A percentile compares a stretch with the other conserved stretches of the same genome.
These are phyloP conservation scores for Exutisphaerella laricina DNA, from an alignment of 2,329 filamentous ascomycete species.

Conservation along the genomic window DNA sequence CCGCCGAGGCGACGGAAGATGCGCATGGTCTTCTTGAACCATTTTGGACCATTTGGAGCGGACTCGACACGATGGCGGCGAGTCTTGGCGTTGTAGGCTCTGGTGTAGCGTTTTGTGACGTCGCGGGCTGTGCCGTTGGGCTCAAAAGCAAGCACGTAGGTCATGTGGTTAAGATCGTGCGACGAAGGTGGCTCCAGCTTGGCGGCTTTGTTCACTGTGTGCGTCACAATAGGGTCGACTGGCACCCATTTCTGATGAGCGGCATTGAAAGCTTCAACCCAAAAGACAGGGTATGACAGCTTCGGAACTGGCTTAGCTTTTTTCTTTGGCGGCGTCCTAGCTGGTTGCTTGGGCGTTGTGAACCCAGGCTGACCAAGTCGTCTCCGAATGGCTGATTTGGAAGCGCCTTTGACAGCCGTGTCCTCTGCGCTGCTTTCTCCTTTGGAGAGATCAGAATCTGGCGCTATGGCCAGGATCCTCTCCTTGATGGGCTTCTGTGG, in stretches of 20 bases:
- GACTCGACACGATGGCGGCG: slow-evolving; percentile 72
- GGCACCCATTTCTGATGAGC: slow-evolving; percentile 88
- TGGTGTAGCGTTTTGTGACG: slow-evolving; percentile 81
- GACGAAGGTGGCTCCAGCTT: slow-evolving; percentile 77
- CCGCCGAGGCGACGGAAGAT: slow-evolving; percentile 35
- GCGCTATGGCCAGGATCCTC: slow-evolving; percentile 32
- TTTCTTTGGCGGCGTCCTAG: slow-evolving; percentile 20
- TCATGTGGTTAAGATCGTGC: slow-evolving; percentile 69
- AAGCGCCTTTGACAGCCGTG: slow-evolving; percentile 17
- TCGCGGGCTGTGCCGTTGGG: slow-evolving; percentile 72
- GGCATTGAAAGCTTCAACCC: slow-evolving; percentile 86
- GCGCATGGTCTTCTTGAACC: slow-evolving; percentile 50
- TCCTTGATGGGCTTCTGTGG: slow-evolving; percentile 37
- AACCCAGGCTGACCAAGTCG: slow-evolving; percentile 32
- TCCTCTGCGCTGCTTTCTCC: slow-evolving; percentile 19
- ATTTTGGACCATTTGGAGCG: slow-evolving; percentile 50
- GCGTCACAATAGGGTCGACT: slow-evolving; percentile 77
- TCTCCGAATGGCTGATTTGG: slow-evolving; percentile 25
- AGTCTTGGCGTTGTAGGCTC: slow-evolving; percentile 87
- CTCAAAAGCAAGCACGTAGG: slow-evolving; percentile 82
- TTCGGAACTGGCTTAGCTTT: slow-evolving; percentile 52
- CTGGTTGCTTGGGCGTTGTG: slow-evolving; percentile 3
- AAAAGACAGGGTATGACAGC: slow-evolving; percentile 78
- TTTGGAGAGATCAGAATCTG: slow-evolving; percentile 11
- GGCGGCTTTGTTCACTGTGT: slow-evolving; percentile 67